A percentile compares a stretch with the other conserved stretches of the same genome.
These are phyloP conservation scores for Tetrahymena elliotti DNA, from an alignment of 73 alveolate species.

Conservation along the genomic window DNA sequence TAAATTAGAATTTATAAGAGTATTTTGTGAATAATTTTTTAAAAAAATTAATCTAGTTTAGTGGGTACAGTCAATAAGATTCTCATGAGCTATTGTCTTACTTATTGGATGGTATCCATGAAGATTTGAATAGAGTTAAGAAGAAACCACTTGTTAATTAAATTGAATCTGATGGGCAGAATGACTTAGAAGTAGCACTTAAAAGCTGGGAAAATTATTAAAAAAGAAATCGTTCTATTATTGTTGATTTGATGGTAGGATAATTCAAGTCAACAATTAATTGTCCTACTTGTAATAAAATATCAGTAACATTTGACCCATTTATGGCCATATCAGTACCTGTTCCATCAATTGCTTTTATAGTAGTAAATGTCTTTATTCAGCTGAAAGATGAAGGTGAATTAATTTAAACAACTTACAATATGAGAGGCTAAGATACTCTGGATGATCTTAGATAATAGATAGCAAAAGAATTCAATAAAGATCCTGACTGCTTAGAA, in stretches of 20 bases:
- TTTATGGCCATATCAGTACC: slow-evolving; percentile 83
- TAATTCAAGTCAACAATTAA: slow-evolving; percentile 80
- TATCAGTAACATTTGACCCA: slow-evolving; percentile 92
- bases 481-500: neutral
- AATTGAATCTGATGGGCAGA: slow-evolving; percentile 51
- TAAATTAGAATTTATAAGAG: neutral
- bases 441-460: neutral
- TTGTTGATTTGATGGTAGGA: slow-evolving; percentile 92
- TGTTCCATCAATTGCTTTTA: slow-evolving; percentile 63
- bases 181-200: slow-evolving; percentile 78
- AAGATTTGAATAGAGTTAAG: slow-evolving; percentile 84
- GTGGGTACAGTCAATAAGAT: slow-evolving; percentile 77
- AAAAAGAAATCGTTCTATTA: slow-evolving; percentile 83
- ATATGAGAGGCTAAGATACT: neutral
- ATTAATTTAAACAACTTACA: neutral
- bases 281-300: slow-evolving; percentile 80
- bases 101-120: slow-evolving; percentile 91
- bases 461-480: neutral
- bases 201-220: slow-evolving; percentile 81
- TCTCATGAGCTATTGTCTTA: slow-evolving; percentile 73
- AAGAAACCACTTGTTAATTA: slow-evolving; percentile 77
- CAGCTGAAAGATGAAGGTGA: neutral
- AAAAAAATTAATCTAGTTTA: slow-evolving; percentile 54
- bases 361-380: neutral
- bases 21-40: slow-evolving; percentile 63